Base-by-base conservation (phyloP, 2,329 filamentous ascomycete species). In the Penicillium sp. region DNA sequence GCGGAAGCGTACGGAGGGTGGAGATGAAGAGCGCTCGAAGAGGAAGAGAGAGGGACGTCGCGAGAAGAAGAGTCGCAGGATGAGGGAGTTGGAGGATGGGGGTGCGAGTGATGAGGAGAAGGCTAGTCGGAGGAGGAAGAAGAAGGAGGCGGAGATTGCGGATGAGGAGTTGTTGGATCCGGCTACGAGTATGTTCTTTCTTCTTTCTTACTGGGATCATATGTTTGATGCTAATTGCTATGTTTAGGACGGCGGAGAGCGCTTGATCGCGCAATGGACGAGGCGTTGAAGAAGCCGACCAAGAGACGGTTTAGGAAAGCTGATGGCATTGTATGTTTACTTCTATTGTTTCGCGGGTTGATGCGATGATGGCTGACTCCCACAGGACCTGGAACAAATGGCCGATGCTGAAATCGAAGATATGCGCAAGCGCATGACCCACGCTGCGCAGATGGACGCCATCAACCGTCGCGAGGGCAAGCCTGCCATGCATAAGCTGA, bases 401-500 rank as follows among this genome's bases (percentile, higher is more conserved):
- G 87, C 91, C 58, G 93, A 97, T 66, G 86, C 89, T 39, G 85
- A 94, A 64, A 89, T 98, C 56, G 88, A 88, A 50, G 78, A 85
- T 43, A 84, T 98, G 67, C 93, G 93, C 64, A 78, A 87, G 47
- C 82, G 83, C 49, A 98, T 98, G 90, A 89, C 93, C 58, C 79
- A 83, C 57, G 93, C 93, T 15, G 95, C 91, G 53, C 81, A 90
- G 68, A 81, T 83, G 33, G 93, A 98, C 69, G 90, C 91, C 60
- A 75, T 83, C 48, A 88, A 88, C 34, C 89, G 93, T 60, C 80
- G 85, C 57, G 78, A 83, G 43, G 84, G 85, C 57, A 78, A 88
- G 63, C 88, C 91, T 0, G 93, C 93, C 28, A 81, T 89, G 52
- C 85, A 95, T 73, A 98, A 98, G 74, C 80, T 98, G 39, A 89